phyloP scores from a whole-genome alignment of 1,139 yeast species.

The Zygosaccharomyces pseudobailii region DNA sequence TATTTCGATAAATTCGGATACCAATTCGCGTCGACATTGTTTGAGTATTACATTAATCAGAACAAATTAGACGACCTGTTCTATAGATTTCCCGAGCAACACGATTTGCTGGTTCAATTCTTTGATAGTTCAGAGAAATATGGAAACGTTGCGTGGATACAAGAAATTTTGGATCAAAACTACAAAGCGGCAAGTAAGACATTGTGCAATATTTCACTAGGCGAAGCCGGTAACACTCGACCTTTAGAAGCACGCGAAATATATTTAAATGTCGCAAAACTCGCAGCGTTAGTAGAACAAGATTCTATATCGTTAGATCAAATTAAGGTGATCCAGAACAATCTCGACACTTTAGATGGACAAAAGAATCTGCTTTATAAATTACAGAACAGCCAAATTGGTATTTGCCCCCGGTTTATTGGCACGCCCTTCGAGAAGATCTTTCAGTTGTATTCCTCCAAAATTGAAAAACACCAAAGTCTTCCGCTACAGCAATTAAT shows the following conservation, averaged over 20 bases:
- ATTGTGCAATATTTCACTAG: conserved; percentile 41
- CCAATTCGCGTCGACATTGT: conserved; percentile 63
- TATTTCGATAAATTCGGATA: conserved; percentile 64
- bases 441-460: conserved; percentile 15
- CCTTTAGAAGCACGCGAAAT: conserved; percentile 47
- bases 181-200: conserved; percentile 48
- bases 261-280: conserved; percentile 67
- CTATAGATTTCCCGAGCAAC: conserved; percentile 52
- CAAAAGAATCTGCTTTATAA: conserved; percentile 42
- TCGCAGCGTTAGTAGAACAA: conserved; percentile 38
- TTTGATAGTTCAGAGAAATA: conserved; percentile 47
- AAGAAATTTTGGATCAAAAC: conserved; percentile 50
- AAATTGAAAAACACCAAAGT: conserved; percentile 33
- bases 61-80: conserved; percentile 54
- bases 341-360: conserved; percentile 44
- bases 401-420: conserved; percentile 14
- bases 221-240: conserved; percentile 36
- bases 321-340: conserved; percentile 44
- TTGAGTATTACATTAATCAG: conserved; percentile 51
- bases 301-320: conserved; percentile 25
- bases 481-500: conserved; percentile 47
- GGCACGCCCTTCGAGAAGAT: conserved; percentile 15
- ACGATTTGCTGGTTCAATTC: conserved; percentile 48
- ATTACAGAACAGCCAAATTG: conserved; percentile 30
- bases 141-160: conserved; percentile 69